These are phyloP conservation scores for Blastocystis sp. DNA, from an alignment of 352 stramenopile genomes.

Conservation along the genomic window DNA sequence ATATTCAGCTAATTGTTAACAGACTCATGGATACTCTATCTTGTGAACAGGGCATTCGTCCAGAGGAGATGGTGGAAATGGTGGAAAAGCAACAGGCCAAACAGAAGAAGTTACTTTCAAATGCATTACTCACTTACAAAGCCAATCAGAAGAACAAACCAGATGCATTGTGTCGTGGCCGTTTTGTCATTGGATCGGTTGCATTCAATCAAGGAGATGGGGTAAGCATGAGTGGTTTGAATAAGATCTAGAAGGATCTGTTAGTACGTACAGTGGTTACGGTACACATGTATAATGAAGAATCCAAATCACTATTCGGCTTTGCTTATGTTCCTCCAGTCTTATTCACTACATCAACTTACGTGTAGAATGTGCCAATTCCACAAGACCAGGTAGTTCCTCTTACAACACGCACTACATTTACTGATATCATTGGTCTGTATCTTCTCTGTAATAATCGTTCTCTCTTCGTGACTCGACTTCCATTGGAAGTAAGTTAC, in stretches of 20 bases:
- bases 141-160: not conserved
- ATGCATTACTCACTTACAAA: too few species aligned
- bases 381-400: not conserved
- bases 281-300: not conserved
- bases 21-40: constrained; percentile 29
- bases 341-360: not conserved
- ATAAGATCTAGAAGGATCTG: not conserved
- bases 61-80: not conserved
- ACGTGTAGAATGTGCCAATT: not conserved
- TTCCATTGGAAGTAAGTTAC: not conserved
- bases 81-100: not conserved
- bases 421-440: not conserved
- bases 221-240: not conserved
- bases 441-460: not conserved
- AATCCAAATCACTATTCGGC: not conserved
- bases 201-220: not conserved
- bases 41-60: not conserved
- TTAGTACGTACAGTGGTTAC: not conserved
- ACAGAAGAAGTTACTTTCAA: not conserved
- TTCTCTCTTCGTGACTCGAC: not conserved
- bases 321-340: not conserved
- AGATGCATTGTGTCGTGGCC: not conserved
- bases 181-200: constrained; percentile 2
- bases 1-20: constrained; percentile 74
- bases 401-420: not conserved